phyloP scores from a whole-genome alignment of 1,139 yeast genomes.

The Geotrichum reessii region DNA sequence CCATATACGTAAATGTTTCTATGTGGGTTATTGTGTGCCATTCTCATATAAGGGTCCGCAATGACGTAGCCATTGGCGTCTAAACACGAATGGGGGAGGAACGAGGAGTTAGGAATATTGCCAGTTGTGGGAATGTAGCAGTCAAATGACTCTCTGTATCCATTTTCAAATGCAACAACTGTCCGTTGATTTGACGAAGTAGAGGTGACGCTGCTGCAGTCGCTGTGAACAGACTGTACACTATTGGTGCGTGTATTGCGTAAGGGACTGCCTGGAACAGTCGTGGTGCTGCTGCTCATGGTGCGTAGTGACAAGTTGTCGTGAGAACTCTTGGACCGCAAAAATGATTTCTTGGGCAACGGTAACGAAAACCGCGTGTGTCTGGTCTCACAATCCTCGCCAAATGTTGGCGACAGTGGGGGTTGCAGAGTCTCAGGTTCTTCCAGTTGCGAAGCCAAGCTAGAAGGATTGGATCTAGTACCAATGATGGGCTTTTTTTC shows the following conservation, averaged over 20 bases:
- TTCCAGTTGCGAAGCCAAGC: neutral
- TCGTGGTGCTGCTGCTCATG: neutral
- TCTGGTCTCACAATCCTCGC: neutral
- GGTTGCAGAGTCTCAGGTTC: neutral
- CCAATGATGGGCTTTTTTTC: neutral
- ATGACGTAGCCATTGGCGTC: conserved; percentile 16
- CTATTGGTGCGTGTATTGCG: neutral
- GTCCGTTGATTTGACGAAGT: conserved; percentile 1
- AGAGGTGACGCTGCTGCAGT: neutral
- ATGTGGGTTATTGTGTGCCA: conserved; percentile 12
- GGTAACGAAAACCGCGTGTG: neutral
- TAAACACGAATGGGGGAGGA: conserved; percentile 8
- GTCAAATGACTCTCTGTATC: conserved; percentile 12
- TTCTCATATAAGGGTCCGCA: conserved; percentile 16
- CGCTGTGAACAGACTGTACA: neutral
- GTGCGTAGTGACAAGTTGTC: neutral
- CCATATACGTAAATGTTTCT: conserved; percentile 17
- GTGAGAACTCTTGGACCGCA: neutral
- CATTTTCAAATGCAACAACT: conserved; percentile 16
- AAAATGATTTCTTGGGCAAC: neutral
- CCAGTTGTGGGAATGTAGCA: conserved; percentile 19
- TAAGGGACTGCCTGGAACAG: neutral
- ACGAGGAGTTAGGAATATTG: conserved; percentile 16
- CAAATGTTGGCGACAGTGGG: neutral
- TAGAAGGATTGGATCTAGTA: neutral